These are phyloP conservation scores for Torulaspora franciscae DNA, from an alignment of 805 yeast species.

Conservation along the genomic window DNA sequence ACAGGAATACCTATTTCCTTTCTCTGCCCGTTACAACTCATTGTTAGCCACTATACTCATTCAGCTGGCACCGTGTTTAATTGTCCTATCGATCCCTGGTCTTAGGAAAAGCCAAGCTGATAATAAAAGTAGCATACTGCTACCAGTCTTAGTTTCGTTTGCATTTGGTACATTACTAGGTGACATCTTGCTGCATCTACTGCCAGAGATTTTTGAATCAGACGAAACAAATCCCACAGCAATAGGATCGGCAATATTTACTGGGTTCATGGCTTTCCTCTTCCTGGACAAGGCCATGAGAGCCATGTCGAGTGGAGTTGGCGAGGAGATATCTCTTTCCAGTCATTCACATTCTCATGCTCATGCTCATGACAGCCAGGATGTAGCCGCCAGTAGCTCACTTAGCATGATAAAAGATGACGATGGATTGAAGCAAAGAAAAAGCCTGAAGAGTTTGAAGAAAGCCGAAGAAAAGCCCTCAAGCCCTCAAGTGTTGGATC, in stretches of 20 bases:
- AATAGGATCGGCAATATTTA: conserved; percentile 51
- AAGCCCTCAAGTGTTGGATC: conserved; percentile 11
- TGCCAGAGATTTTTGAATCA: conserved; percentile 64
- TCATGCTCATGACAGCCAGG: conserved; percentile 28
- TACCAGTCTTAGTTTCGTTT: conserved; percentile 57
- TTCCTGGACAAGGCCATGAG: conserved; percentile 58
- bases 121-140: conserved; percentile 13
- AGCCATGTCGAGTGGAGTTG: conserved; percentile 32
- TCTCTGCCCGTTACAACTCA: conserved; percentile 53
- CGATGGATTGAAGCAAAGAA: conserved; percentile 19
- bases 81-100: conserved; percentile 54
- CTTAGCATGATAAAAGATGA: background rate
- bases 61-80: conserved; percentile 58
- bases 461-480: conserved; percentile 37
- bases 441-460: conserved; percentile 16
- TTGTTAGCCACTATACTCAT: conserved; percentile 58
- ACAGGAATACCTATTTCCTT: conserved; percentile 18
- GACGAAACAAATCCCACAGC: no score
- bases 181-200: conserved; percentile 64
- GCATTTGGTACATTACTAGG: conserved; percentile 76
- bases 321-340: conserved; percentile 13
- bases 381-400: conserved; percentile 8
- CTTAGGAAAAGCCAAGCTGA: conserved; percentile 6
- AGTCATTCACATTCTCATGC: conserved; percentile 44
- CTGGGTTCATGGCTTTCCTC: conserved; percentile 58